Percentiles rank a stretch among this genome's conserved stretches.
These are phyloP conservation scores for Nicotiana otophora DNA, from an alignment of 257 asterid species.

Conservation along the genomic window DNA sequence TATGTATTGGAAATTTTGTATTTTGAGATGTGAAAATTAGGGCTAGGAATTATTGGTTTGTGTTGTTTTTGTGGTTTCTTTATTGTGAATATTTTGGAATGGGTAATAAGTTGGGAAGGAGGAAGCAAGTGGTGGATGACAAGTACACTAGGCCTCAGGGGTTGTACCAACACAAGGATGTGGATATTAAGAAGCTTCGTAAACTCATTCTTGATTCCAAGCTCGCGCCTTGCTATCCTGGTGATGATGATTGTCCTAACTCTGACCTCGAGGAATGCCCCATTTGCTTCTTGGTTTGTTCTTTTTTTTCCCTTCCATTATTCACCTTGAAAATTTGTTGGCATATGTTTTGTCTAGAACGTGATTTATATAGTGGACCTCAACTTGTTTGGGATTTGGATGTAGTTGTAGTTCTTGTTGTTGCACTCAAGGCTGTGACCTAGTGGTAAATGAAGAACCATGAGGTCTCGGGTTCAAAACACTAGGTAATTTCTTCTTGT, in stretches of 20 bases:
- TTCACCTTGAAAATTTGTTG: constrained; percentile 1
- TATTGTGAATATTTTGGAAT: constrained; percentile 26
- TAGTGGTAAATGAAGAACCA: not conserved
- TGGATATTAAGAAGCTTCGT: constrained; percentile 95
- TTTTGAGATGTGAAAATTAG: constrained; percentile 13
- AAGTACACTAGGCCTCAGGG: constrained; percentile 99
- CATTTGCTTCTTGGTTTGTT: constrained; percentile 96
- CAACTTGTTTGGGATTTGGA: not conserved
- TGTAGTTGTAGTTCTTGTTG: not conserved
- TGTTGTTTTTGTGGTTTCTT: constrained; percentile 12
- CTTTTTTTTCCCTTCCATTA: not conserved
- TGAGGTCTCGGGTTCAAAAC: not conserved
- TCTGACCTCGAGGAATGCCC: constrained; percentile 95
- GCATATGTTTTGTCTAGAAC: not conserved
- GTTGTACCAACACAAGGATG: constrained; percentile 91
- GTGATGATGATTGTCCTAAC: constrained; percentile 73
- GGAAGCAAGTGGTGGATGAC: constrained; percentile 94
- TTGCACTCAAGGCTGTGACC: not conserved
- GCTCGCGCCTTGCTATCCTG: constrained; percentile 98
- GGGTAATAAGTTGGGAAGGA: constrained; percentile 98
- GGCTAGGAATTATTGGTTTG: constrained; percentile 9
- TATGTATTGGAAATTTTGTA: not conserved
- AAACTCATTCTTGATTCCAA: constrained; percentile 89
- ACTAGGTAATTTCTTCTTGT: not conserved
- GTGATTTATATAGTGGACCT: not conserved